These are phyloP conservation scores for Euphrasia confusa DNA, from an alignment of 257 asterid species.

Conservation along the genomic window DNA sequence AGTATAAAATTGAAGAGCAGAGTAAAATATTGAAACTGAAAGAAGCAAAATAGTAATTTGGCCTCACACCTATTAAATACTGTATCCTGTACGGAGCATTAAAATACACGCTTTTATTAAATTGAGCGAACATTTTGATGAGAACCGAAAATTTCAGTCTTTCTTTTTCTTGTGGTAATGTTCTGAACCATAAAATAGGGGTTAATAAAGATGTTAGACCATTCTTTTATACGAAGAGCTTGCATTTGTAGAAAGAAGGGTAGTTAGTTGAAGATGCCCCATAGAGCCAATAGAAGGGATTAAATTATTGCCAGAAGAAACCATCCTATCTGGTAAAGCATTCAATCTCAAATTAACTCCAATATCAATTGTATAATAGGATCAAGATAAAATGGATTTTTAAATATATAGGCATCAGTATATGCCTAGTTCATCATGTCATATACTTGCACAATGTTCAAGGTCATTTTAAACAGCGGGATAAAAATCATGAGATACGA, in stretches of 20 bases:
- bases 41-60: neutral
- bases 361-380: slow-evolving; percentile 8
- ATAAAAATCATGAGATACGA: slow-evolving; percentile 7
- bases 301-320: neutral
- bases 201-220: neutral
- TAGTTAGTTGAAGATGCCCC: neutral
- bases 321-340: slow-evolving; percentile 1
- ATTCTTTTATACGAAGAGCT: neutral
- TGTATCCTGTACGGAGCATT: neutral
- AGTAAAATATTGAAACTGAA: neutral
- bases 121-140: neutral
- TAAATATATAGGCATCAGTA: neutral
- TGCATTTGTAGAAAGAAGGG: neutral
- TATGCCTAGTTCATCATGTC: neutral
- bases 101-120: neutral
- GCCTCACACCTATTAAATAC: neutral
- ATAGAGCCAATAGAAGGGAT: neutral
- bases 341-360: neutral
- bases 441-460: neutral
- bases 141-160: neutral
- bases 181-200: neutral
- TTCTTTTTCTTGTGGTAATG: neutral
- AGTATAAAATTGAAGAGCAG: neutral
- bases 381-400: neutral
- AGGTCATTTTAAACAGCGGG: neutral